Percentiles rank a stretch among this genome's conserved stretches.
phyloP scores from a whole-genome alignment of 495 filamentous ascomycete genomes.

The Aspergillus campestris region DNA sequence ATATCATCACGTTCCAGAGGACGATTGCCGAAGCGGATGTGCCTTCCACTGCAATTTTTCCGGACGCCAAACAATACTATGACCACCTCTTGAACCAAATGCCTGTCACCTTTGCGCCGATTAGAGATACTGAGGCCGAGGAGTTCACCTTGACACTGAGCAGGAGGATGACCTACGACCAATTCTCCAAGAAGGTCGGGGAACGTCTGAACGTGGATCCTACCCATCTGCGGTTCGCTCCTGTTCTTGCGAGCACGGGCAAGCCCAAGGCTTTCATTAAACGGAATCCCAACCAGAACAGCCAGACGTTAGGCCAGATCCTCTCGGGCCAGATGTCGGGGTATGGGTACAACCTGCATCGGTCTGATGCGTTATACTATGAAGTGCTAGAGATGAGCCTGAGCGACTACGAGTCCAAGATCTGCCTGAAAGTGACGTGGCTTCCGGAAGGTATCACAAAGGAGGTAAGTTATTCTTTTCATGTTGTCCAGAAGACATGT shows the following conservation, averaged over 20 bases:
- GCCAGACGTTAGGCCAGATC: slow-evolving; percentile 58
- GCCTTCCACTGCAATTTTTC: slow-evolving; percentile 35
- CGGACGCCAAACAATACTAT: slow-evolving; percentile 77
- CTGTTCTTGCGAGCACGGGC: slow-evolving; percentile 63
- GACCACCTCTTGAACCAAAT: slow-evolving; percentile 84
- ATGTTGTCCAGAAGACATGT: background rate
- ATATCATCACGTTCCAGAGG: slow-evolving; percentile 91
- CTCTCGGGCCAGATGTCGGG: slow-evolving; percentile 56
- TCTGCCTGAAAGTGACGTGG: slow-evolving; percentile 69
- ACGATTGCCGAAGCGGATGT: slow-evolving; percentile 53
- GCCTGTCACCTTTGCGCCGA: slow-evolving; percentile 46
- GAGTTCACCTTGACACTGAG: slow-evolving; percentile 69
- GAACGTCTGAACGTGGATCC: slow-evolving; percentile 69
- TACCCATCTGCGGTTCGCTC: slow-evolving; percentile 85
- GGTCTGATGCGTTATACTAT: slow-evolving; percentile 71
- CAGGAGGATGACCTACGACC: slow-evolving; percentile 85
- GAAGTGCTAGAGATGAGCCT: slow-evolving; percentile 91
- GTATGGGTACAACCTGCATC: slow-evolving; percentile 58
- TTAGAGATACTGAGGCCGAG: slow-evolving; percentile 33
- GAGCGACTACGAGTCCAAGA: slow-evolving; percentile 87
- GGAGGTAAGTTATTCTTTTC: slow-evolving; percentile 50
- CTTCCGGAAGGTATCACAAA: slow-evolving; percentile 85
- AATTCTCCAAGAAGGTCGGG: slow-evolving; percentile 76
- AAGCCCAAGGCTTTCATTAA: slow-evolving; percentile 70
- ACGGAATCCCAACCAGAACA: slow-evolving; percentile 53